Percentiles rank a stretch among this genome's conserved stretches.
Evolutionary conservation across 768 basidiomycete species (phyloP).

Genomic region (Lactarius deliciosus): DNA sequence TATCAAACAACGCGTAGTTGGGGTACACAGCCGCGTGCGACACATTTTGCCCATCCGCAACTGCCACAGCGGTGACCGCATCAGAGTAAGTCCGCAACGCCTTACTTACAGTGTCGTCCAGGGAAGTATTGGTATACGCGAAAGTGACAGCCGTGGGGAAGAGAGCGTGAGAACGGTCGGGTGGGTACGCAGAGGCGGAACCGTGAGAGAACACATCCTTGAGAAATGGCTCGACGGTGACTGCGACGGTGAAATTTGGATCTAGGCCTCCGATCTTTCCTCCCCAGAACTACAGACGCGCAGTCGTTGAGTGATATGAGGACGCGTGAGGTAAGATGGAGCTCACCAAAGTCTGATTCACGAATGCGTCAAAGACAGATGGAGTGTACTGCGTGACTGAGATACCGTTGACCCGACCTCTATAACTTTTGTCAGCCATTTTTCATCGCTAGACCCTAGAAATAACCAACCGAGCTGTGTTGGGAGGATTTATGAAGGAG

Average conservation of each 20-base stretch:
- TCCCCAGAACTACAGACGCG: slow-evolving; percentile 8
- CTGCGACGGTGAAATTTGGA: not conserved
- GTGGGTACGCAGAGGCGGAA: not conserved
- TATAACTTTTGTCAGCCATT: not conserved
- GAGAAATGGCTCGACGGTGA: not conserved
- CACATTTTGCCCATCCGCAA: not conserved
- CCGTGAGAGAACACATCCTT: not conserved
- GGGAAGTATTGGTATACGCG: not conserved
- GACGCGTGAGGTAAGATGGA: not conserved
- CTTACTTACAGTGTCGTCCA: not conserved
- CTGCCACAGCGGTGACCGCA: not conserved
- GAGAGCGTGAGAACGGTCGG: not conserved
- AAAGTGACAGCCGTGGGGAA: not conserved
- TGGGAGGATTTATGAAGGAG: not conserved
- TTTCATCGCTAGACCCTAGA: too few species aligned
- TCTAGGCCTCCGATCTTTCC: not conserved
- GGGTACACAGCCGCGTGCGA: not conserved
- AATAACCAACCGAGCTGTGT: not conserved
- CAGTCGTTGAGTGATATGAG: not conserved
- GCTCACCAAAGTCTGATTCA: slow-evolving; percentile 1
- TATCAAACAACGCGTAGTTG: not conserved
- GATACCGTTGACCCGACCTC: not conserved
- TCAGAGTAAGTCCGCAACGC: not conserved
- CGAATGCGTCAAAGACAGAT: not conserved
- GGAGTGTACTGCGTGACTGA: slow-evolving; percentile 9